phyloP scores from a whole-genome alignment of 345 rosid genomes.

The Eucalyptus caleyi region DNA sequence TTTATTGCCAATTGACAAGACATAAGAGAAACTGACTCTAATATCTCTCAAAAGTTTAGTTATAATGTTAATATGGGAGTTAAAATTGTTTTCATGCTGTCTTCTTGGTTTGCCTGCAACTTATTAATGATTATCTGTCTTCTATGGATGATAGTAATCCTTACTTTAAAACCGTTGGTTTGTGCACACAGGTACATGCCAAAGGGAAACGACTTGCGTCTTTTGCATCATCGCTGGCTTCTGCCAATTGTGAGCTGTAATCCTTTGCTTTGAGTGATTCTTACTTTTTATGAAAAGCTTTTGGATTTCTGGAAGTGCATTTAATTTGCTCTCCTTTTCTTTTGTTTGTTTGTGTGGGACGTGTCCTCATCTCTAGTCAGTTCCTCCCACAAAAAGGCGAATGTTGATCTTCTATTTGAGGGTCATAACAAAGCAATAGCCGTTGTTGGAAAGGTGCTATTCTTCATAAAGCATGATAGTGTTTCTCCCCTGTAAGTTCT shows the following conservation, averaged over 20 bases:
- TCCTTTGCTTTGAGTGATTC: not conserved
- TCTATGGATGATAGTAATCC: not conserved
- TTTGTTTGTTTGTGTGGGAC: not conserved
- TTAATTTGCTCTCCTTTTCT: not conserved
- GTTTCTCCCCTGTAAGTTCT: conserved; percentile 54
- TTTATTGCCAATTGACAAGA: not conserved
- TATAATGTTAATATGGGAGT: not conserved
- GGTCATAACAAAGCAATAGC: conserved; percentile 59
- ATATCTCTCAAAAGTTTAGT: not conserved
- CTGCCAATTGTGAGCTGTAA: conserved; percentile 29
- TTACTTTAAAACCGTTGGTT: not conserved
- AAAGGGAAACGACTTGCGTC: conserved; percentile 37
- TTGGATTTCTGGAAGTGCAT: not conserved
- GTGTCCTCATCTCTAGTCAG: conserved; percentile 12
- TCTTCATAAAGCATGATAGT: conserved; percentile 48
- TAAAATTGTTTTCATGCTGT: not conserved
- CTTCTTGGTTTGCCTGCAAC: not conserved
- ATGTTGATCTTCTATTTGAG: conserved; percentile 32
- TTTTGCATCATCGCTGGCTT: conserved; percentile 24
- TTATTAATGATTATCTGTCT: not conserved
- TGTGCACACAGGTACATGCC: conserved; percentile 26
- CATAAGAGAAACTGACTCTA: not conserved
- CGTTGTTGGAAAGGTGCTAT: conserved; percentile 43
- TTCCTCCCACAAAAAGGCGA: conserved; percentile 24
- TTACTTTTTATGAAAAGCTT: not conserved